phyloP scores from a whole-genome alignment of 225 moss, liverwort and hornwort species.

The Straminergon stramineum region DNA sequence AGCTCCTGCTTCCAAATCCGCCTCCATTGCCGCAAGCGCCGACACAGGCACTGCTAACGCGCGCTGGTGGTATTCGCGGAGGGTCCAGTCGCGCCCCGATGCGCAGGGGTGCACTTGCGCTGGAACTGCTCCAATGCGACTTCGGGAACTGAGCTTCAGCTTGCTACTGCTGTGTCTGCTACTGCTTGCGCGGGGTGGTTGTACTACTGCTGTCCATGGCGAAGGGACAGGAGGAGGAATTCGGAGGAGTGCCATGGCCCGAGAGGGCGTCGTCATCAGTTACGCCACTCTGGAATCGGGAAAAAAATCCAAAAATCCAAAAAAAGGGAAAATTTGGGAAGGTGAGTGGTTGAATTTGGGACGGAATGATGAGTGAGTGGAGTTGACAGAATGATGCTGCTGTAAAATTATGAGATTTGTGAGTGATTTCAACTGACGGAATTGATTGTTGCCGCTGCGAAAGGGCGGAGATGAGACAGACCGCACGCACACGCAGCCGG shows the following conservation, averaged over 20 bases:
- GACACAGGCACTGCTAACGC: not conserved
- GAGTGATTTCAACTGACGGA: not conserved
- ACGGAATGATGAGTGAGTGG: not conserved
- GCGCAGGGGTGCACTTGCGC: not conserved
- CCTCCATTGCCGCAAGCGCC: slow-evolving; percentile 1
- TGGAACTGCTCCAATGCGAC: not conserved
- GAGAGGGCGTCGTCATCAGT: not conserved
- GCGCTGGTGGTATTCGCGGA: not conserved
- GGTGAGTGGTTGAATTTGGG: not conserved
- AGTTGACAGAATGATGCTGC: not conserved
- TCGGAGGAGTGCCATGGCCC: not conserved
- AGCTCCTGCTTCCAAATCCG: not conserved
- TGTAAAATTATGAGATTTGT: not conserved
- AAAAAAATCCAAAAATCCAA: not conserved
- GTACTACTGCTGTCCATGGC: not conserved
- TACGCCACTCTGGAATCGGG: not conserved
- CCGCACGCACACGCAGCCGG: not conserved
- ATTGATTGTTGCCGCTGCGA: not conserved
- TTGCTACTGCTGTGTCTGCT: not conserved
- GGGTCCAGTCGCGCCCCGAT: not conserved
- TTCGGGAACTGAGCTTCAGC: not conserved
- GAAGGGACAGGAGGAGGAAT: not conserved
- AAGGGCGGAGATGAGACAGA: not conserved
- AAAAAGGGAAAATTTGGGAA: not conserved
- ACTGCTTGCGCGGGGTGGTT: not conserved